phyloP scores from a whole-genome alignment of 768 basidiomycete genomes.

The Auricularia heimuer region DNA sequence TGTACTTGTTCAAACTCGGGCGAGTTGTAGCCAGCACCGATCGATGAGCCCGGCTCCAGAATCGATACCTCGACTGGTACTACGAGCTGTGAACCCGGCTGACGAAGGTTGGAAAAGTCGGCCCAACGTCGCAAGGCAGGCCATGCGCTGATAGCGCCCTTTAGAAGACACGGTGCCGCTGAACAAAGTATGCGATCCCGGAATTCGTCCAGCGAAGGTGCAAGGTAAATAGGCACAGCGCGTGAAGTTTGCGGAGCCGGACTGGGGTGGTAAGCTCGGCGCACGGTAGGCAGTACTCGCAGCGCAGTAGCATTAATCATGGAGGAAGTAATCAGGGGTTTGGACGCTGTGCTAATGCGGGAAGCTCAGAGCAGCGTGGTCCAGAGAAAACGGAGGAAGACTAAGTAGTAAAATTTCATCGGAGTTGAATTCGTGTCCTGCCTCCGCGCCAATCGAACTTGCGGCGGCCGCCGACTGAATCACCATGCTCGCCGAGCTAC shows the following conservation, averaged over 20 bases:
- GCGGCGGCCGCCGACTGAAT: neutral
- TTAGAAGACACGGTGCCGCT: neutral
- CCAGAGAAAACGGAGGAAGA: no score
- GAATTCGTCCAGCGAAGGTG: slow-evolving; percentile 1
- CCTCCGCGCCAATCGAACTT: neutral
- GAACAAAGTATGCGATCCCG: neutral
- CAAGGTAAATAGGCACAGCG: neutral
- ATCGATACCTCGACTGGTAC: neutral
- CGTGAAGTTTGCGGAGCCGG: neutral
- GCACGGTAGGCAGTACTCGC: neutral
- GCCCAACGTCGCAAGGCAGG: neutral
- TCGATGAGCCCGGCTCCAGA: neutral
- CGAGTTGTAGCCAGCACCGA: neutral
- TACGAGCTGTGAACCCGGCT: neutral
- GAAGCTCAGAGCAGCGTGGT: no score
- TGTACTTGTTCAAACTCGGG: neutral
- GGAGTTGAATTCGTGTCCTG: neutral
- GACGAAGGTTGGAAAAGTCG: neutral
- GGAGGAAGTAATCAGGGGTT: no score
- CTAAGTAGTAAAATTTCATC: no score
- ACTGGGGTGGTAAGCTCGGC: neutral
- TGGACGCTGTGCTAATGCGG: no score
- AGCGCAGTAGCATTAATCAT: neutral
- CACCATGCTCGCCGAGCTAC: slow-evolving; percentile 78
- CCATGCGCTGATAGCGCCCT: neutral